Percentiles rank a stretch among this genome's conserved stretches.
These are phyloP conservation scores for Mycena kentingensis DNA, from an alignment of 768 basidiomycete genomes.

Conservation along the genomic window DNA sequence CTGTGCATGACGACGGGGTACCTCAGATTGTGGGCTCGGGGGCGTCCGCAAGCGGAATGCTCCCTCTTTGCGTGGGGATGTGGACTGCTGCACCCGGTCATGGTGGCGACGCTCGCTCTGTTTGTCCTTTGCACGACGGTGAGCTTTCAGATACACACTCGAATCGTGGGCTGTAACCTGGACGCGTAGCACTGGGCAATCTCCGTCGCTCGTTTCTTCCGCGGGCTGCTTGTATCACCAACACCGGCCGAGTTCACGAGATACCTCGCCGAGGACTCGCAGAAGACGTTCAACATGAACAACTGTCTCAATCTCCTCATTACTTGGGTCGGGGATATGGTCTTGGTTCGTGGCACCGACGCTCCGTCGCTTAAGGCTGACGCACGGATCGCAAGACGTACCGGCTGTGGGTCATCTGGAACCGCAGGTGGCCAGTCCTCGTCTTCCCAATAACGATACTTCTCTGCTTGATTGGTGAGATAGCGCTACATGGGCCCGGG, in stretches of 20 bases:
- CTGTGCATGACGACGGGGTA: background rate
- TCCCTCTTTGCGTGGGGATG: background rate
- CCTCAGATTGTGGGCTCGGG: background rate
- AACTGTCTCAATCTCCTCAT: background rate
- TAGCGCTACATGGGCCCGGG: background rate
- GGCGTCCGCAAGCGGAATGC: background rate
- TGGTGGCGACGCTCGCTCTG: background rate
- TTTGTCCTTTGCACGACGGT: background rate
- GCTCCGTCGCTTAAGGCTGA: background rate
- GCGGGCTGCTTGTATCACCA: background rate
- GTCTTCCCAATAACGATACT: background rate
- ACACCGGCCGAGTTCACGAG: background rate
- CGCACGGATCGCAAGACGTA: background rate
- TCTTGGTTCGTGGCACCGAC: background rate
- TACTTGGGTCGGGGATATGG: background rate
- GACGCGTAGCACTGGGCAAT: background rate
- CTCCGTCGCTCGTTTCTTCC: background rate
- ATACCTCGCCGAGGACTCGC: background rate
- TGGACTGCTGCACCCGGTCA: too few species aligned
- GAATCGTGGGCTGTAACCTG: background rate
- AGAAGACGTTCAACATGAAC: background rate
- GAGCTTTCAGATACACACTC: background rate
- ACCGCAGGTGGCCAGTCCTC: background rate
- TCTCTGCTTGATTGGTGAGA: background rate
- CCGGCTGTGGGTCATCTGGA: conserved; percentile 1